These are phyloP conservation scores for Triticum monococcum DNA, from an alignment of 176 grass and related monocot species.

Conservation along the genomic window DNA sequence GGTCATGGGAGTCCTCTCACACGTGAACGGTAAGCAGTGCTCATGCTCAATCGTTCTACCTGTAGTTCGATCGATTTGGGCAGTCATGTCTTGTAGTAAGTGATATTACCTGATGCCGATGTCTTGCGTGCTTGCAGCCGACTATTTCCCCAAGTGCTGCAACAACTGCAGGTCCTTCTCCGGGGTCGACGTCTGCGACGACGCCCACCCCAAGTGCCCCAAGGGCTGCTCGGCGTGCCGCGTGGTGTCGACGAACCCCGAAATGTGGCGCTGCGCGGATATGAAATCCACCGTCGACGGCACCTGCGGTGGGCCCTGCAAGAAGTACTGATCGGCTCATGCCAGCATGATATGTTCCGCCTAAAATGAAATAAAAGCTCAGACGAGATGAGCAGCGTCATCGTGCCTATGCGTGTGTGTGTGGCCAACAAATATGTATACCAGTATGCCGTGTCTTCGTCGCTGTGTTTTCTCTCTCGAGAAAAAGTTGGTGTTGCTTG, in stretches of 20 bases:
- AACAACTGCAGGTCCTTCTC: constrained; percentile 13
- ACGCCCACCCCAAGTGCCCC: background rate
- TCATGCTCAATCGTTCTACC: background rate
- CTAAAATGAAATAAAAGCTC: background rate
- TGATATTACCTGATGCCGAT: background rate
- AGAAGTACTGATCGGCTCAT: background rate
- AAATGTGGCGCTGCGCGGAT: background rate
- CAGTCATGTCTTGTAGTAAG: too few species aligned
- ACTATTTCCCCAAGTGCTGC: background rate
- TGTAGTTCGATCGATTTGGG: background rate
- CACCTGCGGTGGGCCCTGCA: background rate
- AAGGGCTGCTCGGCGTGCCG: background rate
- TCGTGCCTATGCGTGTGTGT: background rate
- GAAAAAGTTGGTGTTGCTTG: background rate
- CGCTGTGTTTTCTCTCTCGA: background rate
- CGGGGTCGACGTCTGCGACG: background rate
- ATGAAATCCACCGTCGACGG: background rate
- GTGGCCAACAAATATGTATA: background rate
- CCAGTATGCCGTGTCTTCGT: background rate
- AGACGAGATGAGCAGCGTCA: background rate
- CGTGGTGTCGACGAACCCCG: background rate
- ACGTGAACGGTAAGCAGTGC: background rate
- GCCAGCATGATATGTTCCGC: background rate
- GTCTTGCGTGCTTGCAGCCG: background rate
- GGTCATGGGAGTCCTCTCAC: background rate